Percentiles rank a stretch among this genome's conserved stretches.
phyloP scores from a whole-genome alignment of 345 rosid genomes.

The Populus nigra region DNA sequence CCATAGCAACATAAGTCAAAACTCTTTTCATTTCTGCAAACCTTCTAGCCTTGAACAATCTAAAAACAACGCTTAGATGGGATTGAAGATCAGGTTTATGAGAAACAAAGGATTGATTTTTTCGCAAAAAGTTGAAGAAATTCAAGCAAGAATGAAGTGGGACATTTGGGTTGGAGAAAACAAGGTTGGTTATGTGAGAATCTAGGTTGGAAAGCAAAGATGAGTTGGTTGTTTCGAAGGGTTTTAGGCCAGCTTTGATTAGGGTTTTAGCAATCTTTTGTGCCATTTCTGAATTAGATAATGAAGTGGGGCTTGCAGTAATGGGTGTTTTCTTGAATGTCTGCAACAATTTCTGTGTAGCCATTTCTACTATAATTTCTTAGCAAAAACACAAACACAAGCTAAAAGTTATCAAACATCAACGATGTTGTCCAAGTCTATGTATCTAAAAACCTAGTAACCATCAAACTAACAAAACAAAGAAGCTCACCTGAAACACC shows the following conservation, averaged over 20 bases:
- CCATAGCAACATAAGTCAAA: constrained; percentile 37
- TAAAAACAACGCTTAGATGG: constrained; percentile 39
- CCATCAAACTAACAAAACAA: too few species aligned
- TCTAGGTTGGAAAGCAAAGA: constrained; percentile 47
- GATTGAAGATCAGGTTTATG: constrained; percentile 51
- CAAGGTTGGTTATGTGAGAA: constrained; percentile 41
- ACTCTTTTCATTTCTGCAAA: constrained; percentile 50
- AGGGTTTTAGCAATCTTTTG: constrained; percentile 27
- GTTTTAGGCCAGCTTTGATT: constrained; percentile 31
- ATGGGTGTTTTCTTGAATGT: constrained; percentile 14
- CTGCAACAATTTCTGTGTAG: constrained; percentile 29
- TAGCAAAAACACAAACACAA: too few species aligned
- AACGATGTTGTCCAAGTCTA: too few species aligned
- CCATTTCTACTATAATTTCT: constrained; percentile 17
- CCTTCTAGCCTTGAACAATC: constrained; percentile 44
- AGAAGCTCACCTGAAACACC: too few species aligned
- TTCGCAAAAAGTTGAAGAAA: constrained; percentile 53
- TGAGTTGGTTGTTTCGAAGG: constrained; percentile 34
- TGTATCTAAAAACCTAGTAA: too few species aligned
- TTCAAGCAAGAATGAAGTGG: constrained; percentile 48
- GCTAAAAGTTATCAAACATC: too few species aligned
- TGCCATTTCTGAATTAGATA: constrained; percentile 24
- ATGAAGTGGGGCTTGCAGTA: constrained; percentile 14
- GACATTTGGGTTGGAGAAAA: constrained; percentile 51
- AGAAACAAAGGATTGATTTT: constrained; percentile 29